Evolutionary conservation across 371 early-diverging fungal species (phyloP).

Genomic region (Polyrhizophydium stewartii): DNA sequence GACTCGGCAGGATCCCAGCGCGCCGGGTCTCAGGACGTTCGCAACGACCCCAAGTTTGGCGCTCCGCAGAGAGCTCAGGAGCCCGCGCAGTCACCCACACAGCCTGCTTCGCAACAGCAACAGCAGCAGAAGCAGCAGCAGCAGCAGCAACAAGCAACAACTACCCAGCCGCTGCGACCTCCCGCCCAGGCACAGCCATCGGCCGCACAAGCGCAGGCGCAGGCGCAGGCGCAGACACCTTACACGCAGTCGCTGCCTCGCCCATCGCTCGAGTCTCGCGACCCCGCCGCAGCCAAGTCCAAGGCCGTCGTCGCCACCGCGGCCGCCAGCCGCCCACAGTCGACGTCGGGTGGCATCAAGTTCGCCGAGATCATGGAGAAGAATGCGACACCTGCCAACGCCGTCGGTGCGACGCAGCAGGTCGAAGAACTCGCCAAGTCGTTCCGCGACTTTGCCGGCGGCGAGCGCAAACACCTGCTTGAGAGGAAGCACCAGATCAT

Average conservation of each 20-base stretch:
- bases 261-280: no score
- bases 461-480: conserved; percentile 67
- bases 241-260: no score
- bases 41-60: neutral
- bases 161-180: neutral
- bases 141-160: neutral
- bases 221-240: no score
- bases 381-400: conserved; percentile 12
- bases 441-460: conserved; percentile 63
- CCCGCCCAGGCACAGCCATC: no score
- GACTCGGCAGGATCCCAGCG: neutral
- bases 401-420: conserved; percentile 16
- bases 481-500: no score
- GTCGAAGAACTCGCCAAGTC: conserved; percentile 53
- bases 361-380: conserved; percentile 11
- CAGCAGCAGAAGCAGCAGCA: no score
- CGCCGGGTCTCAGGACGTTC: conserved; percentile 2
- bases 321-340: neutral
- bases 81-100: neutral
- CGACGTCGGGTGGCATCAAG: conserved; percentile 5
- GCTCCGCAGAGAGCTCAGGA: neutral
- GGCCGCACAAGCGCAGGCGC: no score
- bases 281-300: no score
- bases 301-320: neutral
- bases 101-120: no score